Evolutionary conservation across 1,284 basidiomycete genomes (phyloP).

Genomic region (Sporisorium exsertum): DNA sequence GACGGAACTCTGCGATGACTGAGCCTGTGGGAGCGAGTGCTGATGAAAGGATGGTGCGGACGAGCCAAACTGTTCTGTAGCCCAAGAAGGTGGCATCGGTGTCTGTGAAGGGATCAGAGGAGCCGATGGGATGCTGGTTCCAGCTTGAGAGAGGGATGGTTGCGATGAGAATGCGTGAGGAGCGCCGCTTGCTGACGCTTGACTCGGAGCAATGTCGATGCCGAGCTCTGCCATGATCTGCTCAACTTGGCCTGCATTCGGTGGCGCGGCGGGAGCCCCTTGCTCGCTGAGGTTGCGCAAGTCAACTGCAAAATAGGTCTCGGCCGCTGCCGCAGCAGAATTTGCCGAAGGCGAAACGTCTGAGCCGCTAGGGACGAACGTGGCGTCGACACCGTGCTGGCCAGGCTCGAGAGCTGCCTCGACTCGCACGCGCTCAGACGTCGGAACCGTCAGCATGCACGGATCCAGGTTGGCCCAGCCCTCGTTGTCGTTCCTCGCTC

Average conservation of each 20-base stretch:
- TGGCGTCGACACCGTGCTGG: not conserved
- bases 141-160: not conserved
- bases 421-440: constrained; percentile 26
- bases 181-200: constrained; percentile 5
- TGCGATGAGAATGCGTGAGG: constrained; percentile 9
- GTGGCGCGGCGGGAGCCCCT: constrained; percentile 13
- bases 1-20: constrained; percentile 31
- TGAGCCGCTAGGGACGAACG: not conserved
- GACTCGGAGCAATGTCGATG: constrained; percentile 17
- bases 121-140: not conserved
- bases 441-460: constrained; percentile 17
- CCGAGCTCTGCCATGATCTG: constrained; percentile 40
- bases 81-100: constrained; percentile 12
- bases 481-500: not conserved
- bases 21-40: constrained; percentile 17
- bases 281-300: constrained; percentile 27
- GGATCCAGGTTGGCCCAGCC: constrained; percentile 23
- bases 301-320: constrained; percentile 21
- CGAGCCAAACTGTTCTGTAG: constrained; percentile 14
- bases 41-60: constrained; percentile 2
- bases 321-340: constrained; percentile 7
- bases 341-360: constrained; percentile 10
- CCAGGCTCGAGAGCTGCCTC: constrained; percentile 12
- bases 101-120: constrained; percentile 29
- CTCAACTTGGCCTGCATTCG: constrained; percentile 24